Evolutionary conservation across 441 rosid genomes (phyloP).

Genomic region (Pelargonium myrrhifolium): DNA sequence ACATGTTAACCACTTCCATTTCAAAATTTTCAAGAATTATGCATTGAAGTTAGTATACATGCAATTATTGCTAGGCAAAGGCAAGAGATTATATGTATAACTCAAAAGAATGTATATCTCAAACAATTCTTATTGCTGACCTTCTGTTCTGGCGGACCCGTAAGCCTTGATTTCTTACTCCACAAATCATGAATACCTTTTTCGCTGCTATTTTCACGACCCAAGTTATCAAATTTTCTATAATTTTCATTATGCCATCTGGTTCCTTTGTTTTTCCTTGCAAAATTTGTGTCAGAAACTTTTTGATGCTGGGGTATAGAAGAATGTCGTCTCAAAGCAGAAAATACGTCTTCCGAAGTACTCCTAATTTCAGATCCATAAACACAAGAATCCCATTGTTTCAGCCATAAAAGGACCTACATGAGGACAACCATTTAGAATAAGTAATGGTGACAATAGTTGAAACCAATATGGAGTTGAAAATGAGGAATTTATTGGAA

Average conservation of each 20-base stretch:
- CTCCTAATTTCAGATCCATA: constrained; percentile 94
- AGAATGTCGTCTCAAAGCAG: constrained; percentile 85
- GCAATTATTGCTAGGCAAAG: not conserved
- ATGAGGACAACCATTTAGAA: constrained; percentile 18
- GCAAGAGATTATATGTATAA: constrained; percentile 3
- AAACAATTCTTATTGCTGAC: constrained; percentile 29
- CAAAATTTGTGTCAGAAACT: constrained; percentile 37
- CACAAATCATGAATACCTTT: constrained; percentile 38
- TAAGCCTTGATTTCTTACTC: constrained; percentile 53
- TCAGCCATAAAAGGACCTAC: constrained; percentile 93
- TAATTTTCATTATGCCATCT: constrained; percentile 44
- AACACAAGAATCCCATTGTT: constrained; percentile 98
- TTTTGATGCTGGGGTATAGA: constrained; percentile 52
- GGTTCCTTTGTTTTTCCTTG: constrained; percentile 43
- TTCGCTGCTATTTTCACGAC: constrained; percentile 28
- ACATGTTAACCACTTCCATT: not conserved
- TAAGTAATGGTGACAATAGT: constrained; percentile 16
- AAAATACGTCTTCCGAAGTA: constrained; percentile 81
- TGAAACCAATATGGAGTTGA: constrained; percentile 9
- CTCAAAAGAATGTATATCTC: constrained; percentile 6
- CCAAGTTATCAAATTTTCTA: constrained; percentile 33
- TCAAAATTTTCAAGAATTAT: constrained; percentile 6
- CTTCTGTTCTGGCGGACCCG: constrained; percentile 85
- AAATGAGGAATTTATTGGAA: constrained; percentile 14
- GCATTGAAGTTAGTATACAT: constrained; percentile 1